Evolutionary conservation across 176 grass and related monocot species (phyloP), one percentile per base, ranked within the genome.

Genomic region (Phragmites australis): DNA sequence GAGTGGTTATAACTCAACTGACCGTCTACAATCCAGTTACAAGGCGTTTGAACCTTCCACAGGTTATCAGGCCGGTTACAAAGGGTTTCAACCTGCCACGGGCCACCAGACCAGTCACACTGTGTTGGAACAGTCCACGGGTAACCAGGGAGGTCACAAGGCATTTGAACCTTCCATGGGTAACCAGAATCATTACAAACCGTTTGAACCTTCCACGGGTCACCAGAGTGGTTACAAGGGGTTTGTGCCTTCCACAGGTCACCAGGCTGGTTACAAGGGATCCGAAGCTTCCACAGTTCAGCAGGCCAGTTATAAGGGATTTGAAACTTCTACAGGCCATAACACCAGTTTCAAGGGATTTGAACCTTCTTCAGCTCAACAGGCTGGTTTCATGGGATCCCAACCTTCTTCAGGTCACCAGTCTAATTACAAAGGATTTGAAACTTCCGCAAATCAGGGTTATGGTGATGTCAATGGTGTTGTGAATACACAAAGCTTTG

Each of bases 381-480:
- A 77, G 45, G 53, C 74, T 82, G 77, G 85, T 70, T 93, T 82
- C 81, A 70, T 62, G 51, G 51, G 59, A 39, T 53, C 73, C 29
- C 76, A 88, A 76, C 15, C 68, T 76, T 79, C 75, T 49, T 41
- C 74, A 53, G 70, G 17, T 55, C 83, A 87, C 2, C 59, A 83
- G 64, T 41, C 72, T 37, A 85, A 69, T 75, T 58, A 78, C 72
- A 81, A 45, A 47, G 80, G 65, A 44, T 82, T 78, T 86, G 78
- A 70, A 74, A 86, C 82, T 60, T 70, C 65, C 62, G 70, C 70
- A 64, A 88, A 54, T 34, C 71, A 88, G 37, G 72, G 83, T 73
- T 88, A 83, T 70, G 72, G 48, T 51, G 83, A 64, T 82, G 65
- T 23, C 42, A 90, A 88, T 84, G 87, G 65, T 80, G 65, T 72